Conservation (phyloP, 148 eudicot genomes). For the Fallopia convolvulus region DNA sequence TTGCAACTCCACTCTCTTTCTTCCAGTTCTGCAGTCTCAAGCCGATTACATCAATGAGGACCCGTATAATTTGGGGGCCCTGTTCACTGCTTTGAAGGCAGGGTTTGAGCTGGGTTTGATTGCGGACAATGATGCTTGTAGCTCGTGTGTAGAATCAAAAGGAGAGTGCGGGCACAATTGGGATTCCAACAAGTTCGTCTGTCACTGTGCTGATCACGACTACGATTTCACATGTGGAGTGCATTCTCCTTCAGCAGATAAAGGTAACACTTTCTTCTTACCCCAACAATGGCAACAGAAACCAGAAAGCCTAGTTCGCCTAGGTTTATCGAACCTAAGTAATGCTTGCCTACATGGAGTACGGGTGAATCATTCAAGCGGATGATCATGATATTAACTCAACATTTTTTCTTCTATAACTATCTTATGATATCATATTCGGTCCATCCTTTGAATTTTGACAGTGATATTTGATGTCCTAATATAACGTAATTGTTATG, state of each 20-base stretch:
- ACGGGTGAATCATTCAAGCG: no score
- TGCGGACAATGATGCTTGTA: background rate
- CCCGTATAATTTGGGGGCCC: background rate
- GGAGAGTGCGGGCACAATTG: background rate
- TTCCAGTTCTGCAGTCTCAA: background rate
- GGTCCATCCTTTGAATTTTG: no score
- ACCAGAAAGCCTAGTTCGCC: no score
- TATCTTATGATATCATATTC: no score
- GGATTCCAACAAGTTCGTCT: background rate
- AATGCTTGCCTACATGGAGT: no score
- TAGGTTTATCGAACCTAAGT: no score
- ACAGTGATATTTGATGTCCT: no score
- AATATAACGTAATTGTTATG: no score
- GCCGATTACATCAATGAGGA: background rate
- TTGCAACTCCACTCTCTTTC: background rate
- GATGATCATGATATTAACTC: no score
- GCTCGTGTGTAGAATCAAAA: background rate
- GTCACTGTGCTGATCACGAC: background rate
- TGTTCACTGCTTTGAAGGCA: background rate
- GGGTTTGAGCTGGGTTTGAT: conserved; percentile 1
- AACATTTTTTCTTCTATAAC: no score
- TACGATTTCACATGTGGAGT: background rate
- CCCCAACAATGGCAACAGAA: no score
- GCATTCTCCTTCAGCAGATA: background rate
- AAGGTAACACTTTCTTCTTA: background rate